Percentiles rank a stretch among this genome's conserved stretches.
These are phyloP conservation scores for Aspergillus saccharolyticus DNA, from an alignment of 495 filamentous ascomycete species.

Conservation along the genomic window DNA sequence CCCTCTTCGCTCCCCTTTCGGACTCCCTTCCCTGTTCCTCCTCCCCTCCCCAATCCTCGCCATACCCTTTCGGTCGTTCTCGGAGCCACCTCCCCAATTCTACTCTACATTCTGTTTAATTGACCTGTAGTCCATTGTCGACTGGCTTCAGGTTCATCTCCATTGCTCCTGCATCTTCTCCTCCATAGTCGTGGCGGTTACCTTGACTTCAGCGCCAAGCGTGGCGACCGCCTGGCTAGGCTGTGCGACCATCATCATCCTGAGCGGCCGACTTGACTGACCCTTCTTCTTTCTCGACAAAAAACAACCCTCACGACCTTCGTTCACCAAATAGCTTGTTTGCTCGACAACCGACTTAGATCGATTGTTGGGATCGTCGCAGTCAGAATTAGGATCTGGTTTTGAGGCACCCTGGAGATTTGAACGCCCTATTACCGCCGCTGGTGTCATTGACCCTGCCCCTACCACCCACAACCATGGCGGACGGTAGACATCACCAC, in stretches of 20 bases:
- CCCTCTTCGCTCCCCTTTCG: constrained; percentile 14
- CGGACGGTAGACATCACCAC: constrained; percentile 35
- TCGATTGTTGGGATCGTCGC: background rate
- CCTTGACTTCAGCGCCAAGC: constrained; percentile 24
- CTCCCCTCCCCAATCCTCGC: constrained; percentile 6
- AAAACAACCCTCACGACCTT: constrained; percentile 3
- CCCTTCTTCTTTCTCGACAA: constrained; percentile 10
- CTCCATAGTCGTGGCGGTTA: constrained; percentile 11
- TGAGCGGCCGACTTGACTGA: constrained; percentile 16
- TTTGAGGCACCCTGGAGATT: constrained; percentile 18
- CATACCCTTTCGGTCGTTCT: constrained; percentile 10
- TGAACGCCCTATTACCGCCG: constrained; percentile 4
- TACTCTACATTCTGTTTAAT: background rate
- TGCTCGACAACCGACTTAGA: background rate
- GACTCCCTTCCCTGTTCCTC: constrained; percentile 7
- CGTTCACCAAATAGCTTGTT: background rate
- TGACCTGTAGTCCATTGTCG: background rate
- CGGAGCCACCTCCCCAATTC: background rate
- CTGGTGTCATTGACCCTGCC: constrained; percentile 19
- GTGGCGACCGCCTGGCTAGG: constrained; percentile 28
- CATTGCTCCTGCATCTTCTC: background rate
- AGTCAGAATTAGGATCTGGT: background rate
- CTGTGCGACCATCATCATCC: constrained; percentile 23
- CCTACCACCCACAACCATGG: constrained; percentile 29
- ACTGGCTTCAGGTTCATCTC: constrained; percentile 3